Percentiles rank a stretch among this genome's conserved stretches.
Conservation (phyloP, 768 basidiomycete genomes). For the Pisolithus microcarpus region DNA sequence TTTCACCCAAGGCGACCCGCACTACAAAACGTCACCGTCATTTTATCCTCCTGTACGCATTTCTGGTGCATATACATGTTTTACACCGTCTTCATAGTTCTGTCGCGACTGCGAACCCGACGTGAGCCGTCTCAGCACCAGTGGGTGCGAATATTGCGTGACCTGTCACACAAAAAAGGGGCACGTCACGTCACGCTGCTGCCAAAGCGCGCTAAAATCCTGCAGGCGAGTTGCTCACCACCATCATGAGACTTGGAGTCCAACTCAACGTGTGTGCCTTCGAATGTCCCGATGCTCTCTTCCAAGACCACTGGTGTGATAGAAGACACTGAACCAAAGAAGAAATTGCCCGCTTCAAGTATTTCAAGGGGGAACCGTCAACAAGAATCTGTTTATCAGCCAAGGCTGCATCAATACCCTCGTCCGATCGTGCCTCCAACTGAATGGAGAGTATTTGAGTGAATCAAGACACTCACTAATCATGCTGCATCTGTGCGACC, state of each 20-base stretch:
- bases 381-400: not conserved
- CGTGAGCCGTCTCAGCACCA: too few species aligned
- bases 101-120: not conserved
- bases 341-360: not conserved
- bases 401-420: not conserved
- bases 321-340: conserved; percentile 1
- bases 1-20: too few species aligned
- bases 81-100: not conserved
- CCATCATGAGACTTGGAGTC: conserved; percentile 6
- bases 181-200: conserved; percentile 3
- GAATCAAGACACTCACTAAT: conserved; percentile 11
- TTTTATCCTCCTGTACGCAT: not conserved
- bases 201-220: not conserved
- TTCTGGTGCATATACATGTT: not conserved
- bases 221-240: conserved; percentile 7
- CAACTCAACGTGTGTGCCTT: conserved; percentile 9
- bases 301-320: conserved; percentile 6
- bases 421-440: not conserved
- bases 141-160: not conserved
- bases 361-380: not conserved
- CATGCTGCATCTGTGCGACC: not conserved
- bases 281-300: conserved; percentile 1
- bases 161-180: conserved; percentile 6
- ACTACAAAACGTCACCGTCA: too few species aligned
- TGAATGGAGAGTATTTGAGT: not conserved